Base-by-base conservation (phyloP, 345 rosid species). In the Fremontodendron californicum region DNA sequence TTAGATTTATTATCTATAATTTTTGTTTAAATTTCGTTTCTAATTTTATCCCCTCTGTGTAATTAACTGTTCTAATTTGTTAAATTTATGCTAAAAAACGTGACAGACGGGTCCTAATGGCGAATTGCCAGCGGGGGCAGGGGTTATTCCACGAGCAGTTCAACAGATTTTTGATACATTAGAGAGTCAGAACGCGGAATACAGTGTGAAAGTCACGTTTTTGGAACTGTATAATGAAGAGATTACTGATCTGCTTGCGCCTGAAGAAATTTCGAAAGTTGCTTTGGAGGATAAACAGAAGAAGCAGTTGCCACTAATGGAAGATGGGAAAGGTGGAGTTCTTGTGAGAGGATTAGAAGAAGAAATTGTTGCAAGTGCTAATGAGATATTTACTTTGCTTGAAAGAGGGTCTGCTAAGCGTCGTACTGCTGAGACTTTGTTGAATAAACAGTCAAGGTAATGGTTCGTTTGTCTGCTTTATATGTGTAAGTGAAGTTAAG, bases 271-370 rank as follows among this genome's bases (percentile, higher is more conserved):
- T 70, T 87, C 98, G 6, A 90, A 81, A 84, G 85, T 89, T 81
- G 63, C 81, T 71, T 1, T 80, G 75, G 99, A 96, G 54, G 99
- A 96, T 64, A 96, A 92, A 85, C 99, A 91, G 82, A 96, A 94
- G 82, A 96, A 92, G 83, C 97, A 87, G 78, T 84, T 94, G 78
- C 99, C 96, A 52, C 84, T 96, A 25, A 96, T 96, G 99, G 98
- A 94, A 87, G 99, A 96, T 80, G 99, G 99, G 19, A 96, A 96
- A 85, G 99, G 99, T 66, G 99, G 99, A 45, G 98, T 96, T 74
- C 98, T 96, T 79, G 97, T 96, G 42, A 91, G 98, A 85, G 99
- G 99, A 74, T 29, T 96, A 78, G 99, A 96, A 80, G 99, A 96
- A 84, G 99, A 96, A 83, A 96, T 96, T 37, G 99, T 96, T 60